Conservation (phyloP, 176 grass and related monocot genomes). For the Oryza punctata region DNA sequence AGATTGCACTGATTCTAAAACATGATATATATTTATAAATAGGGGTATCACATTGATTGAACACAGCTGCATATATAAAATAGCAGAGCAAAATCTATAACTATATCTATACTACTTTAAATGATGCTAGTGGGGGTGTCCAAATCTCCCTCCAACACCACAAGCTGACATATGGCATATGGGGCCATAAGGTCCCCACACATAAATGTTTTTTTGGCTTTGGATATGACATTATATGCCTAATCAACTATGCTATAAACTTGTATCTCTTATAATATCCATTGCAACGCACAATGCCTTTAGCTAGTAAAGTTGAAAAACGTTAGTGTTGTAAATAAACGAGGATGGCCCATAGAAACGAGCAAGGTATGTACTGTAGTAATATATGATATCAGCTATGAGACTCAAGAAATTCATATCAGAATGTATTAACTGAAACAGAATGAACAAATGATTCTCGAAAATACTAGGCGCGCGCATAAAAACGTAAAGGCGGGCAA, state of each 20-base stretch:
- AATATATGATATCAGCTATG: not conserved
- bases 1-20: not conserved
- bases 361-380: not conserved
- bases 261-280: too few relatives aligned
- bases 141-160: too few relatives aligned
- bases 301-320: not conserved
- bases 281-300: too few relatives aligned
- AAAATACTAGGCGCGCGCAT: not conserved
- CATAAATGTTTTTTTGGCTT: too few relatives aligned
- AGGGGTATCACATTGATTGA: too few relatives aligned
- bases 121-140: too few relatives aligned
- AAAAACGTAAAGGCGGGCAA: not conserved
- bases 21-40: too few relatives aligned
- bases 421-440: not conserved
- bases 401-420: not conserved
- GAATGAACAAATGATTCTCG: not conserved
- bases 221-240: too few relatives aligned
- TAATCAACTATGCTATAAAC: too few relatives aligned
- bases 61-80: not conserved
- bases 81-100: not conserved
- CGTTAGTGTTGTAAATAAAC: not conserved
- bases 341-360: not conserved
- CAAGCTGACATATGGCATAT: too few relatives aligned
- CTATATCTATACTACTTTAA: too few relatives aligned
- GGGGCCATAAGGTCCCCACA: too few relatives aligned